A percentile compares a stretch with the other conserved stretches of the same genome.
Evolutionary conservation across 345 rosid genomes (phyloP).

Genomic region (Camelina neglecta): DNA sequence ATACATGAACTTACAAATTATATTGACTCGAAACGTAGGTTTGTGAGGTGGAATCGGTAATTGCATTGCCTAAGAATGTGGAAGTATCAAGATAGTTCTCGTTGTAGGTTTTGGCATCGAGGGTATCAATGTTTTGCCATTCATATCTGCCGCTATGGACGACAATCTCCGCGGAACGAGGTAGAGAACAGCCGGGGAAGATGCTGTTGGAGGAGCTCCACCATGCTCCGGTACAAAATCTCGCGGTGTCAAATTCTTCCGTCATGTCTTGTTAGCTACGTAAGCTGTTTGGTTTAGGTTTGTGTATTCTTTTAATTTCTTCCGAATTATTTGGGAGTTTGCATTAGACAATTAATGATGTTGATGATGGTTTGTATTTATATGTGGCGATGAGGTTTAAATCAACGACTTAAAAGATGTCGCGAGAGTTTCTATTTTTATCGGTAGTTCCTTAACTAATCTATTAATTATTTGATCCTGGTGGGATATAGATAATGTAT

Average conservation of each 20-base stretch:
- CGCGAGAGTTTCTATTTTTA: conserved; percentile 22
- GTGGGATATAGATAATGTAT: conserved; percentile 22
- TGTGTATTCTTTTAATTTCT: background rate
- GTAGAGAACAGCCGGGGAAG: conserved; percentile 51
- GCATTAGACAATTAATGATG: conserved; percentile 21
- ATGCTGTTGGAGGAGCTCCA: conserved; percentile 56
- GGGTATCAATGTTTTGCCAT: conserved; percentile 42
- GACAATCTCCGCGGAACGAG: conserved; percentile 42
- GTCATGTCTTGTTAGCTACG: conserved; percentile 34
- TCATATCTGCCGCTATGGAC: conserved; percentile 44
- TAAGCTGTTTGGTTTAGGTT: conserved; percentile 5
- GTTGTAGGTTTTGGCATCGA: conserved; percentile 44
- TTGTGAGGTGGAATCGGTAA: conserved; percentile 54
- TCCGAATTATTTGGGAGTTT: conserved; percentile 22
- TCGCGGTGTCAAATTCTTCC: conserved; percentile 52
- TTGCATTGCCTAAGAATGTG: conserved; percentile 4
- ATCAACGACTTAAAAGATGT: conserved; percentile 15
- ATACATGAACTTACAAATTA: conserved; percentile 51
- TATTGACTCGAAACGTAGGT: conserved; percentile 55
- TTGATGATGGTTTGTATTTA: conserved; percentile 10
- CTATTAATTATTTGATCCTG: background rate
- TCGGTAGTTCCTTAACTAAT: conserved; percentile 1
- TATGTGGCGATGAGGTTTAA: conserved; percentile 13
- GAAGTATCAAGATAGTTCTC: conserved; percentile 27
- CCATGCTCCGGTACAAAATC: conserved; percentile 67